These are phyloP conservation scores for Dactylellina parvicollis DNA, from an alignment of 2,329 filamentous ascomycete species.

Conservation along the genomic window DNA sequence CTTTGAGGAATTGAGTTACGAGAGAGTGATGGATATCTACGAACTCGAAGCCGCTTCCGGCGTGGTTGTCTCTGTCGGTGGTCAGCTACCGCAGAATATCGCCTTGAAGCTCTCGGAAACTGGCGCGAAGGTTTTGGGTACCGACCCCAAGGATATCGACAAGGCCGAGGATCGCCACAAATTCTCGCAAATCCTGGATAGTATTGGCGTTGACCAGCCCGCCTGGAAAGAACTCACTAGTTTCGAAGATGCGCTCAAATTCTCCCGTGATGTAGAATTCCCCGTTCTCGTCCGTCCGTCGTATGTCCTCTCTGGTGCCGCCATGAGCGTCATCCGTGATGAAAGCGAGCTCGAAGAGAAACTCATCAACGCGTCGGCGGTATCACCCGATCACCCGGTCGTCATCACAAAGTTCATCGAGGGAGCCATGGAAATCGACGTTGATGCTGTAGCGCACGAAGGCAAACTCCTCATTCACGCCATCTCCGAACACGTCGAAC, in stretches of 20 bases:
- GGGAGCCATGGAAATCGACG: slow-evolving; percentile 93
- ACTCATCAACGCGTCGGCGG: slow-evolving; percentile 85
- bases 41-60: slow-evolving; percentile 86
- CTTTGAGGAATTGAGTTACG: slow-evolving; percentile 96
- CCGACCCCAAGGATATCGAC: slow-evolving; percentile 92
- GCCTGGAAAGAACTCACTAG: slow-evolving; percentile 98
- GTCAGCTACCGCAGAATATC: slow-evolving; percentile 97
- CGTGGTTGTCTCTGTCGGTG: slow-evolving; percentile 94
- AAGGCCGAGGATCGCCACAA: slow-evolving; percentile 98
- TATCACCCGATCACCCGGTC: slow-evolving; percentile 95
- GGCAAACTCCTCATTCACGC: slow-evolving; percentile 91
- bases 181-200: slow-evolving; percentile 96
- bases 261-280: slow-evolving; percentile 85
- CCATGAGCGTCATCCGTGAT: slow-evolving; percentile 95
- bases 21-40: slow-evolving; percentile 98
- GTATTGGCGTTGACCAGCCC: slow-evolving; percentile 94
- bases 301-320: slow-evolving; percentile 95
- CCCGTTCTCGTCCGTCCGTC: slow-evolving; percentile 93
- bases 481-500: slow-evolving; percentile 93
- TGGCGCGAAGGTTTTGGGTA: slow-evolving; percentile 91
- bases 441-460: slow-evolving; percentile 87
- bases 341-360: slow-evolving; percentile 92
- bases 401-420: slow-evolving; percentile 99
- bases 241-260: slow-evolving; percentile 84
- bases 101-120: slow-evolving; percentile 91